These are phyloP conservation scores for Flaveria robusta DNA, from an alignment of 129 eudicot genomes.

Conservation along the genomic window DNA sequence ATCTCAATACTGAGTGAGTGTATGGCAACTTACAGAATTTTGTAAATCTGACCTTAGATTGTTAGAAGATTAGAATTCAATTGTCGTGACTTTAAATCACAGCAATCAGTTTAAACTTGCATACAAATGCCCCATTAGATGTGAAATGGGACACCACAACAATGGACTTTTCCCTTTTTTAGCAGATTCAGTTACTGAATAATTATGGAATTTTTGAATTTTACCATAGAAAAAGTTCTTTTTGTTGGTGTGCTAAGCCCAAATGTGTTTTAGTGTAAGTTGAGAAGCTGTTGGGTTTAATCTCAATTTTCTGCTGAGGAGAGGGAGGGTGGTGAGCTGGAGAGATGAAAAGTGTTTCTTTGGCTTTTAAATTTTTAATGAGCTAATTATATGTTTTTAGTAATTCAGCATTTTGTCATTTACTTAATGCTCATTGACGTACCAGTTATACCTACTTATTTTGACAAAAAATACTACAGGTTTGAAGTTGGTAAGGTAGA, in stretches of 20 bases:
- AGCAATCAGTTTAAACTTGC: background rate
- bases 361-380: background rate
- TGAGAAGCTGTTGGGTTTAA: constrained; percentile 14
- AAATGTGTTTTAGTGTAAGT: background rate
- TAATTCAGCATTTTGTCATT: background rate
- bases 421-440: background rate
- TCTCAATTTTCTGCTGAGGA: background rate
- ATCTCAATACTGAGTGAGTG: background rate
- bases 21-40: background rate
- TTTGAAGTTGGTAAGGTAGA: constrained; percentile 32
- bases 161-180: background rate
- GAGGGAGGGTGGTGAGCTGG: background rate
- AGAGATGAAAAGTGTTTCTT: background rate
- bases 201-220: background rate
- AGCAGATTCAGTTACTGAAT: background rate
- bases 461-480: constrained; percentile 31
- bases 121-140: background rate
- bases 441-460: constrained; percentile 6
- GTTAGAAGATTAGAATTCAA: background rate
- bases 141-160: background rate
- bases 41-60: background rate
- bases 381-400: constrained; percentile 10
- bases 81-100: constrained; percentile 6
- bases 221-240: background rate
- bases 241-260: background rate